phyloP scores from a whole-genome alignment of 2,329 filamentous ascomycete species.

The Annulohypoxylon truncatum region DNA sequence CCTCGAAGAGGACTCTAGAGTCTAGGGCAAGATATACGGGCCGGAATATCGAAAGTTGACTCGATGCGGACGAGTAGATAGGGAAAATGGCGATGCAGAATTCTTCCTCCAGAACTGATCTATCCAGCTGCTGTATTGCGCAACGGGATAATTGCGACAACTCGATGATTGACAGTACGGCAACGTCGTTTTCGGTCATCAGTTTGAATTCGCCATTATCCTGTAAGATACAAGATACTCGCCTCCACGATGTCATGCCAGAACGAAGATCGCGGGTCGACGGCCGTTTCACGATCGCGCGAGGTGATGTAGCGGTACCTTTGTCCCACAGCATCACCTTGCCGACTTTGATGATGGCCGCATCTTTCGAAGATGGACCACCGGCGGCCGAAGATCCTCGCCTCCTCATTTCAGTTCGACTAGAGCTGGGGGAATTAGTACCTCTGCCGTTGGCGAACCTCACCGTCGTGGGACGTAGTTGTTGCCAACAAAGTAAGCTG shows the following conservation, averaged over 20 bases:
- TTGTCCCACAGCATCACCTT: slow-evolving; percentile 94
- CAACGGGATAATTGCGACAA: slow-evolving; percentile 89
- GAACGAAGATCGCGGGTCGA: slow-evolving; percentile 68
- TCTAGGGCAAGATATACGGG: slow-evolving; percentile 92
- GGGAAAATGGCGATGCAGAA: slow-evolving; percentile 97
- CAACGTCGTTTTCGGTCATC: slow-evolving; percentile 85
- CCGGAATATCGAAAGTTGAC: slow-evolving; percentile 79
- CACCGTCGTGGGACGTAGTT: slow-evolving; percentile 70
- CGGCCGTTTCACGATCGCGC: slow-evolving; percentile 66
- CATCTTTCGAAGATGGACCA: slow-evolving; percentile 65
- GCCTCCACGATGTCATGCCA: slow-evolving; percentile 77
- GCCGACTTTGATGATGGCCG: slow-evolving; percentile 93
- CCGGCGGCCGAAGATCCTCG: slow-evolving; percentile 55
- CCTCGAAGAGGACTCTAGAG: slow-evolving; percentile 89
- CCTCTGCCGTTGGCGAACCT: slow-evolving; percentile 62
- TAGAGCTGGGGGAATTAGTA: slow-evolving; percentile 51
- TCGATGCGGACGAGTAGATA: slow-evolving; percentile 83
- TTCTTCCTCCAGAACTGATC: slow-evolving; percentile 90
- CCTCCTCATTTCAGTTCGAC: slow-evolving; percentile 58
- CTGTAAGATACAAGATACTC: slow-evolving; percentile 90
- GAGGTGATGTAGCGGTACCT: slow-evolving; percentile 66
- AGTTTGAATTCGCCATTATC: slow-evolving; percentile 96
- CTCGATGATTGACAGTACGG: slow-evolving; percentile 84
- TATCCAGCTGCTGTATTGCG: slow-evolving; percentile 89
- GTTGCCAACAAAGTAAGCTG: slow-evolving; percentile 84